A percentile compares a stretch with the other conserved stretches of the same genome.
phyloP scores from a whole-genome alignment of 305 asterid species.

The Fraxinus sp. region DNA sequence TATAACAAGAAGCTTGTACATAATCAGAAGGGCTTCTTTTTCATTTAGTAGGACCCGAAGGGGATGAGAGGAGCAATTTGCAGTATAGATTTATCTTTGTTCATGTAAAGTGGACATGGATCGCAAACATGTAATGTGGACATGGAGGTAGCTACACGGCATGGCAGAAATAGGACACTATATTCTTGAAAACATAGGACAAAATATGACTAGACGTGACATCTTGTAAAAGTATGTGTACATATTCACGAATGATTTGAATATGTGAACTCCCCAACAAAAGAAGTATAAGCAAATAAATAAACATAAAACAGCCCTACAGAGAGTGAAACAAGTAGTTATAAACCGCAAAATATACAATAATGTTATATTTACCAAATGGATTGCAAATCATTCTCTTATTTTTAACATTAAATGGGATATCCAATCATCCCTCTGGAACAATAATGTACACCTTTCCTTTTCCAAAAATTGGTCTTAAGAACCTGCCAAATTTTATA shows the following conservation, averaged over 20 bases:
- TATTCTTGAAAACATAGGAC: no score
- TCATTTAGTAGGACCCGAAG: background rate
- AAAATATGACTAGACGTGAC: no score
- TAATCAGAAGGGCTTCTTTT: background rate
- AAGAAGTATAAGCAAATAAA: no score
- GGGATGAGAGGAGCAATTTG: background rate
- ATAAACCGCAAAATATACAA: no score
- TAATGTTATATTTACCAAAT: background rate
- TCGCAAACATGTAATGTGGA: background rate
- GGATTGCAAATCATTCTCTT: background rate
- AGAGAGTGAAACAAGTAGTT: no score
- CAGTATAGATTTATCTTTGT: background rate
- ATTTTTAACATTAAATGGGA: background rate
- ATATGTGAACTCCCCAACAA: no score
- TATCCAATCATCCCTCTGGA: background rate
- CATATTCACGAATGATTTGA: no score
- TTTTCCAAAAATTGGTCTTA: background rate
- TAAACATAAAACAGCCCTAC: no score
- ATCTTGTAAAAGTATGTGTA: no score
- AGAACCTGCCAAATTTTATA: background rate
- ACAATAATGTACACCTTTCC: background rate
- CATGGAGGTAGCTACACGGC: background rate
- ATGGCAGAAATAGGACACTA: background rate
- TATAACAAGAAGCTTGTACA: background rate
- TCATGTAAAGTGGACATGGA: background rate